A percentile compares a stretch with the other conserved stretches of the same genome.
Evolutionary conservation across 495 filamentous ascomycete species (phyloP).

Genomic region (Aspergillus bridgeri): DNA sequence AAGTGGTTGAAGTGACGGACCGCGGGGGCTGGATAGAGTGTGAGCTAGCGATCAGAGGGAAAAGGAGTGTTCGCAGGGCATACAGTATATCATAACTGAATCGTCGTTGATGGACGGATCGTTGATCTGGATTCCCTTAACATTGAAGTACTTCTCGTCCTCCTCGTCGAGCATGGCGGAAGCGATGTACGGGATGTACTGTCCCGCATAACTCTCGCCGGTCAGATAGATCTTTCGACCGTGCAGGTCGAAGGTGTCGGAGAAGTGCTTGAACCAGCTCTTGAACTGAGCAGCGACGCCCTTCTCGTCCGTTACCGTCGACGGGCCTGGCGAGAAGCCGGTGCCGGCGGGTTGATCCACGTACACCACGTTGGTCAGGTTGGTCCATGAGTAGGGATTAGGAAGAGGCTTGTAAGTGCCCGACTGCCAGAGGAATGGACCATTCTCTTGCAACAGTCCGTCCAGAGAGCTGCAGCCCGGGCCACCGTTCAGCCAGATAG

Average conservation of each 20-base stretch:
- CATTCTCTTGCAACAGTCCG: constrained; percentile 40
- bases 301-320: constrained; percentile 26
- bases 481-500: constrained; percentile 53
- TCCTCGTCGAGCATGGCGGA: constrained; percentile 31
- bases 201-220: constrained; percentile 42
- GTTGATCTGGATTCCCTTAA: constrained; percentile 24
- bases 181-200: constrained; percentile 42
- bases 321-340: constrained; percentile 35
- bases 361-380: constrained; percentile 39
- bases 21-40: constrained; percentile 13
- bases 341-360: constrained; percentile 44
- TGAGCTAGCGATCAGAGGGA: background rate
- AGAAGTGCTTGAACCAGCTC: constrained; percentile 39
- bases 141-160: constrained; percentile 1
- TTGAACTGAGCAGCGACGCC: constrained; percentile 33
- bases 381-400: constrained; percentile 40
- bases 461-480: constrained; percentile 66
- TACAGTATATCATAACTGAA: constrained; percentile 10
- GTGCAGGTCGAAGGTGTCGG: constrained; percentile 27
- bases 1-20: background rate
- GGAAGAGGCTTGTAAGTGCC: constrained; percentile 7
- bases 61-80: constrained; percentile 8
- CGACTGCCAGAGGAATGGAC: background rate
- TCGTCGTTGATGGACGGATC: constrained; percentile 33
- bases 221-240: constrained; percentile 39